Conservation (phyloP, 2,329 filamentous ascomycete species). For the Botryosphaeria dothidea region DNA sequence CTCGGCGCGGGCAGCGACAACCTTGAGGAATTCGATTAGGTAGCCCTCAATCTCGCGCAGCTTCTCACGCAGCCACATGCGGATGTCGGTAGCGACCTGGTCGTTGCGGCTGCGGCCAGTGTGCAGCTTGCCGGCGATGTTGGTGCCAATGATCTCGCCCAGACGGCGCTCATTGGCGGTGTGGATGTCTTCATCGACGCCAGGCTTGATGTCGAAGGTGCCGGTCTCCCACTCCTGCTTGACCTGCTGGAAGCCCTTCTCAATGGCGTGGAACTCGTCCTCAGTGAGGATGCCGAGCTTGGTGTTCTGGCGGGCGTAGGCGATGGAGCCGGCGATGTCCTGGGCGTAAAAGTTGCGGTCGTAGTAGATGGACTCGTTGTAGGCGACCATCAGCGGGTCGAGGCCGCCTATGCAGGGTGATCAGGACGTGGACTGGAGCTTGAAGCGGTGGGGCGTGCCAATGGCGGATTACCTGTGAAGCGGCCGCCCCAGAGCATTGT, state of each 20-base stretch:
- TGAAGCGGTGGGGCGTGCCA: background rate
- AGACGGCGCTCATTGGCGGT: slow-evolving; percentile 56
- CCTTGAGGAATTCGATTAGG: slow-evolving; percentile 68
- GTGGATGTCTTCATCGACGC: slow-evolving; percentile 56
- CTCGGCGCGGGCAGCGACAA: slow-evolving; percentile 70
- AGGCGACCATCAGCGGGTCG: slow-evolving; percentile 82
- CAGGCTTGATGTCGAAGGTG: slow-evolving; percentile 48
- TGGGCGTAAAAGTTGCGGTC: slow-evolving; percentile 77
- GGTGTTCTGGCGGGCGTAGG: slow-evolving; percentile 77
- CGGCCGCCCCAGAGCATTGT: slow-evolving; percentile 63
- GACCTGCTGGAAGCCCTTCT: slow-evolving; percentile 66
- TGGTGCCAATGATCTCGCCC: slow-evolving; percentile 83
- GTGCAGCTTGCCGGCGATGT: slow-evolving; percentile 84
- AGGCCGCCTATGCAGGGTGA: slow-evolving; percentile 62
- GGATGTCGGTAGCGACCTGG: slow-evolving; percentile 88
- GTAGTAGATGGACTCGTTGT: slow-evolving; percentile 79
- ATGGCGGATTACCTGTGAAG: slow-evolving; percentile 53
- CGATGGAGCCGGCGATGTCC: slow-evolving; percentile 78
- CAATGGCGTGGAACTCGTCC: slow-evolving; percentile 73
- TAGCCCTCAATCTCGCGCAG: slow-evolving; percentile 68
- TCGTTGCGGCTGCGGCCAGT: slow-evolving; percentile 87
- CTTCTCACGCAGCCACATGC: slow-evolving; percentile 80
- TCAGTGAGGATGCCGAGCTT: slow-evolving; percentile 72
- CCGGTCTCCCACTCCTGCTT: slow-evolving; percentile 50
- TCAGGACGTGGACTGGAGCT: background rate